Base-by-base conservation (phyloP, 2,329 filamentous ascomycete species). In the Diaporthe destruens region DNA sequence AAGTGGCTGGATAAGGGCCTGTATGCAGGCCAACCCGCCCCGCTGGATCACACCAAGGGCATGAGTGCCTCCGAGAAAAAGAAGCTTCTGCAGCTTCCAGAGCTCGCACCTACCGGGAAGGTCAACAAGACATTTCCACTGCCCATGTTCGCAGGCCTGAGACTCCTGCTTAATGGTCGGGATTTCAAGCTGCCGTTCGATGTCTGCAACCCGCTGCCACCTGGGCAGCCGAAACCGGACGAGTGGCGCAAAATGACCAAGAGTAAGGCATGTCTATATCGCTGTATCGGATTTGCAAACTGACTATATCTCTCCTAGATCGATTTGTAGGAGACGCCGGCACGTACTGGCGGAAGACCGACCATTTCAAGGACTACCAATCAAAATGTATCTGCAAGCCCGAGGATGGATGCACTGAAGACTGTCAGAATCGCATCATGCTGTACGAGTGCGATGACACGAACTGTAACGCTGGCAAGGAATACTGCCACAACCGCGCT, bases 401-500 rank as follows among this genome's bases (percentile, higher is more conserved):
- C 8, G 93, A 95, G 69, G 90, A 92, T 69, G 95, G 94, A 47
- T 98, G 96, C 78, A 93, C 91, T 75, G 94, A 98, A 75, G 89
- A 93, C 77, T 99, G 96, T 82, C 93, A 98, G 80, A 99, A 99
- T 81, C 89, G 95, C 75, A 95, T 95, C 81, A 98, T 98, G 95
- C 91, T 97, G 71, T 98, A 98, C 81, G 96, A 99, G 84, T 99
- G 96, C 80, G 94, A 98, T 81, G 89, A 92, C 59, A 92, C 88
- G 72, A 99, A 98, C 81, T 99, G 96, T 85, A 93, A 91, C 72
- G 85, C 96, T 20, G 92, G 93, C 53, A 86, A 89, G n/a, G 87
- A 90, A 25, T 80, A 86, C 63, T 99, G 96, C 82, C 90, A 90
- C 34, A 99, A 99, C 80, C 93, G 96, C 36, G 92, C 93, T 29